Conservation (phyloP, 331 rosid species). For the Acacia concinna region DNA sequence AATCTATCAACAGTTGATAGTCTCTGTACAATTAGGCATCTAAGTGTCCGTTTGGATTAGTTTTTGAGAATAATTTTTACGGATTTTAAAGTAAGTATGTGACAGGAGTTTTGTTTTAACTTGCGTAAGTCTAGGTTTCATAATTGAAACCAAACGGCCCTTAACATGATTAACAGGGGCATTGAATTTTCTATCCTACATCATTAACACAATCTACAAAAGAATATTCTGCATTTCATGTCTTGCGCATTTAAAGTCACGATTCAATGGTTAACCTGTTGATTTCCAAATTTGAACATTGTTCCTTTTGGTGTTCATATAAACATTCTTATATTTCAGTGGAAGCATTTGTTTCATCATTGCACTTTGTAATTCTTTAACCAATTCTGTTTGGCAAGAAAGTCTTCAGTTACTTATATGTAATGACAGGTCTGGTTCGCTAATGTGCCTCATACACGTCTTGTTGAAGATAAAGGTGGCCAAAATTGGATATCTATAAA, state of each 20-base stretch:
- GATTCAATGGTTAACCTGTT: conserved; percentile 15
- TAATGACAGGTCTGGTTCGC: conserved; percentile 76
- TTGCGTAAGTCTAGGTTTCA: no score
- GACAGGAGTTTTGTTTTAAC: no score
- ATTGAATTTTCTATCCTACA: background rate
- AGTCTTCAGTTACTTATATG: conserved; percentile 26
- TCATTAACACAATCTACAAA: background rate
- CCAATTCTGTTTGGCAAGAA: conserved; percentile 17
- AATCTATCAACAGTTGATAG: background rate
- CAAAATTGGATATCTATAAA: conserved; percentile 75
- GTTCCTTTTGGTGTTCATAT: background rate
- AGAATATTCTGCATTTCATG: background rate
- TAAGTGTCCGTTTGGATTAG: no score
- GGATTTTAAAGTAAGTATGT: no score
- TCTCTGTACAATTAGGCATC: background rate
- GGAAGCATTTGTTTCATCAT: background rate
- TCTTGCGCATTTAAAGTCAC: background rate
- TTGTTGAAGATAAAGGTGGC: conserved; percentile 81
- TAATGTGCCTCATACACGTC: conserved; percentile 83
- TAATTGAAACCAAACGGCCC: no score
- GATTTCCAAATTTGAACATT: background rate
- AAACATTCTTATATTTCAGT: background rate
- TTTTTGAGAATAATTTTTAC: no score
- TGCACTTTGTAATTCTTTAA: background rate
- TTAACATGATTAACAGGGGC: conserved; percentile 1